Percentiles rank a stretch among this genome's conserved stretches.
Conservation (phyloP, 176 grass and related monocot genomes). For the Aegilops sharonensis region DNA sequence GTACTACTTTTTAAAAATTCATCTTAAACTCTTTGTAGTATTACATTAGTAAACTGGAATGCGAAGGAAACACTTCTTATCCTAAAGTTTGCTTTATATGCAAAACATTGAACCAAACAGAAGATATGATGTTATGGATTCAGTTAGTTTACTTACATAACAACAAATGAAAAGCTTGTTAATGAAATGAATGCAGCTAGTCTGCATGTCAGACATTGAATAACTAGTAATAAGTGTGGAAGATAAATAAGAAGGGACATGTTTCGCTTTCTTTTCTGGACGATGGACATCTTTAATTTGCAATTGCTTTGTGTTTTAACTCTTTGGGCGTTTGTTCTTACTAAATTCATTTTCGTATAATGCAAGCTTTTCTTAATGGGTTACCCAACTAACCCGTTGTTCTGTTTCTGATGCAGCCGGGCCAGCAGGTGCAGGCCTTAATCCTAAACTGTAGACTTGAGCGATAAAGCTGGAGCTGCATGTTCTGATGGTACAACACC, state of each 20-base stretch:
- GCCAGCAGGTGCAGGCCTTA: conserved; percentile 26
- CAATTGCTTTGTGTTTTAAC: background rate
- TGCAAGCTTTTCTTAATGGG: background rate
- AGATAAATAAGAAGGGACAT: background rate
- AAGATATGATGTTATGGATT: background rate
- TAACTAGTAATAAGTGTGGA: background rate
- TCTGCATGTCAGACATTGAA: background rate
- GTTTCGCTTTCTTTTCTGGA: background rate
- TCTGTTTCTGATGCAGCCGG: conserved; percentile 47
- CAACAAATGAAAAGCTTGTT: background rate
- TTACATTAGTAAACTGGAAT: conserved; percentile 3
- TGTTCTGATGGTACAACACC: conserved; percentile 1
- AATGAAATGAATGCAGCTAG: background rate
- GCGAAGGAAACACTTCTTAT: background rate
- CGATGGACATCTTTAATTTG: too few relatives aligned
- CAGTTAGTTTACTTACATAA: background rate
- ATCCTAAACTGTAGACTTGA: conserved; percentile 27
- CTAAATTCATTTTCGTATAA: background rate
- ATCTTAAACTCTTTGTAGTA: background rate
- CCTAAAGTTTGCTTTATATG: background rate
- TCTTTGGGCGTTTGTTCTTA: background rate
- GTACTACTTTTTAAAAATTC: conserved; percentile 30
- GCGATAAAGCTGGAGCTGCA: background rate
- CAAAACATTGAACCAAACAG: background rate
- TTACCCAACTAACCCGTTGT: background rate